A percentile compares a stretch with the other conserved stretches of the same genome.
phyloP scores from a whole-genome alignment of 192 early-diverging fungal genomes.

The Backusella tarrabulga region DNA sequence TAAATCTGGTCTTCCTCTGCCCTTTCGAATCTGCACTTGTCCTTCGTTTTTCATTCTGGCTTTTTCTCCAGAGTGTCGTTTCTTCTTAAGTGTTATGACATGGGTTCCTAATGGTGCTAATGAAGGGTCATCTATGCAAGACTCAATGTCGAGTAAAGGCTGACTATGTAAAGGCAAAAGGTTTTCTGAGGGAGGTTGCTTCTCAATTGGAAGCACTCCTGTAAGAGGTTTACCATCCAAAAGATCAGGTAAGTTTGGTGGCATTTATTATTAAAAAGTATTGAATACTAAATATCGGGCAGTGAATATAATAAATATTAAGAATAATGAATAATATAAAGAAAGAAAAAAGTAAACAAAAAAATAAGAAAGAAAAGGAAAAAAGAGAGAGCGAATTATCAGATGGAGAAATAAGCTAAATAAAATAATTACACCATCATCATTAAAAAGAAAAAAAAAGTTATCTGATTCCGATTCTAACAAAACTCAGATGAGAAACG shows the following conservation, averaged over 20 bases:
- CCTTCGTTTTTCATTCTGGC: neutral
- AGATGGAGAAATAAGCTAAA: neutral
- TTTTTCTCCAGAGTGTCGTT: neutral
- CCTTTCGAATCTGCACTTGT: slow-evolving; percentile 18
- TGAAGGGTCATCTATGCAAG: slow-evolving; percentile 52
- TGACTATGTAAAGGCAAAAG: neutral
- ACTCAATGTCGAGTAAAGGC: slow-evolving; percentile 44
- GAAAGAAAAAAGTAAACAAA: neutral
- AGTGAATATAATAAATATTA: neutral
- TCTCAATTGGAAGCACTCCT: slow-evolving; percentile 12
- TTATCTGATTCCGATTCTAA: slow-evolving; percentile 4
- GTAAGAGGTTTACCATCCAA: slow-evolving; percentile 11
- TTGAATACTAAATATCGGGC: neutral
- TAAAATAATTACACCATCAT: neutral
- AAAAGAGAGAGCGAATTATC: neutral
- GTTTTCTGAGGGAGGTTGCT: slow-evolving; percentile 2
- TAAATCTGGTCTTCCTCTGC: neutral
- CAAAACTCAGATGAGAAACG: slow-evolving; percentile 1
- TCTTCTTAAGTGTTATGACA: slow-evolving; percentile 19
- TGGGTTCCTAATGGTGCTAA: slow-evolving; percentile 49
- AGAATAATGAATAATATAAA: neutral
- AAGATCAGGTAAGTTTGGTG: neutral
- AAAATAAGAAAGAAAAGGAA: neutral
- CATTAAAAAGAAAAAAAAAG: neutral
- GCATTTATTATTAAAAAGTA: neutral